Percentiles rank a stretch among this genome's conserved stretches.
Conservation (phyloP, 495 filamentous ascomycete genomes). For the Hypoxylon subgilvum region DNA sequence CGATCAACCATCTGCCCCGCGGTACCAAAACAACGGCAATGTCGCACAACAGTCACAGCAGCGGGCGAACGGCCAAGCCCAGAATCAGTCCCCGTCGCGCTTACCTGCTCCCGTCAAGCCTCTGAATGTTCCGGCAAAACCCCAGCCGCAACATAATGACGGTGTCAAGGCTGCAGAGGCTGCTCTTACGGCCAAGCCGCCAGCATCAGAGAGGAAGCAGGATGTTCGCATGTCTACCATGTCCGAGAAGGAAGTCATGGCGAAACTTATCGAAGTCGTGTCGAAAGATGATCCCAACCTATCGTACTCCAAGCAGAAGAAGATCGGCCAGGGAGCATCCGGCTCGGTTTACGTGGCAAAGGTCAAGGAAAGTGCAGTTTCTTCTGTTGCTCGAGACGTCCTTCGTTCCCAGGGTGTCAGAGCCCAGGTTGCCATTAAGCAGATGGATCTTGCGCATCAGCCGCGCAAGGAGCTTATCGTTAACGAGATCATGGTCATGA, state of each 20-base stretch:
- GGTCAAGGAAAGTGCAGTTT: conserved; percentile 76
- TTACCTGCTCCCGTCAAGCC: conserved; percentile 82
- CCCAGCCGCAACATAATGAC: conserved; percentile 61
- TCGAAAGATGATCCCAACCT: conserved; percentile 89
- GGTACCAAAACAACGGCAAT: conserved; percentile 50
- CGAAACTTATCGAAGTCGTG: conserved; percentile 87
- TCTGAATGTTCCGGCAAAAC: conserved; percentile 85
- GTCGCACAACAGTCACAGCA: conserved; percentile 36
- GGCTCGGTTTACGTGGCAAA: conserved; percentile 98
- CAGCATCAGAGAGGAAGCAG: conserved; percentile 72
- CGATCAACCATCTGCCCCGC: conserved; percentile 34
- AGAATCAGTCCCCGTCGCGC: conserved; percentile 58
- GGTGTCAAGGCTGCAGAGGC: conserved; percentile 80
- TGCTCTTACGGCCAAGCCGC: conserved; percentile 75
- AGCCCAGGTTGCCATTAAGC: conserved; percentile 94
- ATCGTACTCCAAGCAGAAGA: conserved; percentile 97
- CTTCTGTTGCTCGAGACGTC: conserved; percentile 67
- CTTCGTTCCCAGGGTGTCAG: conserved; percentile 71
- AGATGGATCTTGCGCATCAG: conserved; percentile 98
- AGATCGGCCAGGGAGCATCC: conserved; percentile 97
- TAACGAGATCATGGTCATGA: conserved; percentile 99
- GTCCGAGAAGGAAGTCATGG: conserved; percentile 96
- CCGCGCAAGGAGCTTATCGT: conserved; percentile 98
- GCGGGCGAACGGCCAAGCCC: conserved; percentile 48
- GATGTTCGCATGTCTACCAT: conserved; percentile 95